Percentiles rank a stretch among this genome's conserved stretches.
These are phyloP conservation scores for Gentiana dahurica DNA, from an alignment of 257 asterid genomes.

Conservation along the genomic window DNA sequence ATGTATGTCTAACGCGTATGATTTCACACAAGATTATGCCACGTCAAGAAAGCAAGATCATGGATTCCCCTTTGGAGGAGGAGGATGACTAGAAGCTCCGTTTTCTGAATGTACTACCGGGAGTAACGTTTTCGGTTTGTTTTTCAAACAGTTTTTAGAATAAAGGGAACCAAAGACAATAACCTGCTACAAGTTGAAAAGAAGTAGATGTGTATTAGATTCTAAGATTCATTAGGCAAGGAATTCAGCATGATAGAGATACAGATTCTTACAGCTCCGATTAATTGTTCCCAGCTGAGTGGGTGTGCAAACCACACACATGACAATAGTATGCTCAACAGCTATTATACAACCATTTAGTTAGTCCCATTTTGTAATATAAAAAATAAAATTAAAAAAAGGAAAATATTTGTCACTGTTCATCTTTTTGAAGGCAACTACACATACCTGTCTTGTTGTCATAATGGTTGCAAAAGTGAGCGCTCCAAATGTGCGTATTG, in stretches of 20 bases:
- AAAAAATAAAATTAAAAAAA: background rate
- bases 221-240: background rate
- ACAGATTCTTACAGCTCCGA: slow-evolving; percentile 74
- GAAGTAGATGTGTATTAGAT: background rate
- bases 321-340: slow-evolving; percentile 86
- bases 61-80: slow-evolving; percentile 35
- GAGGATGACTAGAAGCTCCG: slow-evolving; percentile 9
- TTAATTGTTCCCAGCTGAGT: slow-evolving; percentile 71
- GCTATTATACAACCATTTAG: slow-evolving; percentile 22
- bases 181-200: slow-evolving; percentile 39
- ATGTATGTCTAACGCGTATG: too few relatives aligned
- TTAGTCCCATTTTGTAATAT: background rate
- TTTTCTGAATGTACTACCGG: slow-evolving; percentile 10
- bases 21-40: too few relatives aligned
- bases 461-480: slow-evolving; percentile 84
- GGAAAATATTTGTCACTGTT: background rate
- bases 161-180: slow-evolving; percentile 84
- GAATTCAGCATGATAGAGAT: slow-evolving; percentile 5
- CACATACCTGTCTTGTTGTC: slow-evolving; percentile 96
- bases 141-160: slow-evolving; percentile 53
- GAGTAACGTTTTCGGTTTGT: slow-evolving; percentile 27
- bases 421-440: background rate
- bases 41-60: slow-evolving; percentile 1
- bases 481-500: slow-evolving; percentile 96
- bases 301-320: slow-evolving; percentile 95